These are phyloP conservation scores for Phalaenopsis equestris DNA, from an alignment of 106 monocot species.

Conservation along the genomic window DNA sequence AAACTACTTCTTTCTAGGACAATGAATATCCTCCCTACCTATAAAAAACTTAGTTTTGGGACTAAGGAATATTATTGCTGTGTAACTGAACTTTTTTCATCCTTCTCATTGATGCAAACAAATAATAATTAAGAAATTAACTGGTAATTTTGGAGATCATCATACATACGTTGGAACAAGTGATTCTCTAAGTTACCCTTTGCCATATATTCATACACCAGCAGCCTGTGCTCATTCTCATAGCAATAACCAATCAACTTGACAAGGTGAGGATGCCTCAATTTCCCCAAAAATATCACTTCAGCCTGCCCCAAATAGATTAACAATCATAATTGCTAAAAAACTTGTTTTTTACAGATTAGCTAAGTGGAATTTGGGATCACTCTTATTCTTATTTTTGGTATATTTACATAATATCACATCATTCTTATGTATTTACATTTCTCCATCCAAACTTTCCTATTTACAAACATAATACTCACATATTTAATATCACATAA, in stretches of 20 bases:
- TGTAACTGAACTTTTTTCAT: too few relatives aligned
- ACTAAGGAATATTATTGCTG: background rate
- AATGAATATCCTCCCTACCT: background rate
- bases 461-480: too few relatives aligned
- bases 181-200: slow-evolving; percentile 57
- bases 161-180: slow-evolving; percentile 37
- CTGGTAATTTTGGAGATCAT: background rate
- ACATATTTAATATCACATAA: too few relatives aligned
- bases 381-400: too few relatives aligned
- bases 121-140: background rate
- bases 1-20: background rate
- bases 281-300: slow-evolving; percentile 44
- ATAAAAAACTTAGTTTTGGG: background rate
- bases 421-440: too few relatives aligned
- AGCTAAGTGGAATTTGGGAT: too few relatives aligned
- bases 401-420: too few relatives aligned
- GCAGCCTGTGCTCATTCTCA: slow-evolving; percentile 49
- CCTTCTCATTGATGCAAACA: background rate
- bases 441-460: too few relatives aligned
- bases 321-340: background rate
- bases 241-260: slow-evolving; percentile 62
- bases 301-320: slow-evolving; percentile 26
- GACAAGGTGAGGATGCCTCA: slow-evolving; percentile 44
- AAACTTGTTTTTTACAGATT: too few relatives aligned
- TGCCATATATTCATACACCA: slow-evolving; percentile 51